phyloP scores from a whole-genome alignment of 2,329 filamentous ascomycete genomes.

The Venturia nashicola region DNA sequence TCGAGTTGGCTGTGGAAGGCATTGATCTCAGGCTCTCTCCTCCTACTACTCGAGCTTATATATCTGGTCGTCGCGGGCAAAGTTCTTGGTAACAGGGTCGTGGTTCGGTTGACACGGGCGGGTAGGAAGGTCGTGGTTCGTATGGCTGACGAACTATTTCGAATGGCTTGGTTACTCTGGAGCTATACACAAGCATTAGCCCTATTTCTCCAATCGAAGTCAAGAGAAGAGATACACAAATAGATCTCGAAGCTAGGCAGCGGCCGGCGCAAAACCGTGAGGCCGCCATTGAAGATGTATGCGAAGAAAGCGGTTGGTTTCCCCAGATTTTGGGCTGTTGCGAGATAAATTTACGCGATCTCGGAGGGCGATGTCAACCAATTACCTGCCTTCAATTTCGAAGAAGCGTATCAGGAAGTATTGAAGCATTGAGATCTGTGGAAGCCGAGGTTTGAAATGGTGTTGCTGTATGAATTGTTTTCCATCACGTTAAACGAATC shows the following conservation, averaged over 20 bases:
- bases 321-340: not conserved
- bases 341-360: not conserved
- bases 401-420: not conserved
- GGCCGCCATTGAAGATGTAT: not conserved
- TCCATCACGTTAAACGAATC: no score
- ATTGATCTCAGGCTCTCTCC: not conserved
- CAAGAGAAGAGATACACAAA: not conserved
- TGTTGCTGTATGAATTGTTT: not conserved
- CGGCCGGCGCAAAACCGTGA: not conserved
- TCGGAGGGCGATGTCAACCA: not conserved
- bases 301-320: not conserved
- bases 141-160: not conserved
- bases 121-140: not conserved
- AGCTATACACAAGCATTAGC: not conserved
- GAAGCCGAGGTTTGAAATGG: no score
- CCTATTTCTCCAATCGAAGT: not conserved
- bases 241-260: not conserved
- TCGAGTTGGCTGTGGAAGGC: slow-evolving; percentile 53
- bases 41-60: not conserved
- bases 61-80: not conserved
- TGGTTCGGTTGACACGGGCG: not conserved
- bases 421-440: no score
- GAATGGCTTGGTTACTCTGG: no score
- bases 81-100: not conserved
- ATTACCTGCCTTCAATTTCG: not conserved